Conservation (phyloP, 2,329 filamentous ascomycete species). For the Fusarium mangiferae region DNA sequence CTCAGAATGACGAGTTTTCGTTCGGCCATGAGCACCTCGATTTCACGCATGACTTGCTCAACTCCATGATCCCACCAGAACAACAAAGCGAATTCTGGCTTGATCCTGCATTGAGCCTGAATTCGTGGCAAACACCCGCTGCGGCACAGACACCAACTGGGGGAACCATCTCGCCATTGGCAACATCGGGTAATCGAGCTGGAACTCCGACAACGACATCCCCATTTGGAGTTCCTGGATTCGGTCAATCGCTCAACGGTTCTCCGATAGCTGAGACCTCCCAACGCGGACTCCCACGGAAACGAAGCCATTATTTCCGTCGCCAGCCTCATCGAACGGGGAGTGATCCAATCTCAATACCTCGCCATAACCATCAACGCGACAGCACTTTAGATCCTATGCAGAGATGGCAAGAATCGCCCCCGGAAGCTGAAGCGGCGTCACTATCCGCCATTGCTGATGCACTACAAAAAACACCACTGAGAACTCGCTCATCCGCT, state of each 20-base stretch:
- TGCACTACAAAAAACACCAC: slow-evolving; percentile 12
- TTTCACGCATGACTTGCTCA: neutral
- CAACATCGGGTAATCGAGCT: neutral
- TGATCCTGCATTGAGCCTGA: neutral
- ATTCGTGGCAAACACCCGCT: neutral
- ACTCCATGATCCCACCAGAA: neutral
- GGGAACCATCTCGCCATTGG: neutral
- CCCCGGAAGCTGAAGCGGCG: slow-evolving; percentile 35
- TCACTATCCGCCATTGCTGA: slow-evolving; percentile 35
- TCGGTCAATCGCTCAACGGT: neutral
- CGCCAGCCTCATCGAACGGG: neutral
- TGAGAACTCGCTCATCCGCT: slow-evolving; percentile 12
- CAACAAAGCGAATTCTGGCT: neutral
- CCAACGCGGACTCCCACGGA: slow-evolving; percentile 11
- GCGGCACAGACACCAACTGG: neutral
- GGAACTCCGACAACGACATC: neutral
- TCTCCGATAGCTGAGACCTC: neutral
- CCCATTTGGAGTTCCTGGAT: neutral
- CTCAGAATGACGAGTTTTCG: neutral
- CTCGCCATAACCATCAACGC: neutral
- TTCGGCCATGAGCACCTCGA: neutral
- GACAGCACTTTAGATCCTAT: slow-evolving; percentile 26
- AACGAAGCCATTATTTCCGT: slow-evolving; percentile 21
- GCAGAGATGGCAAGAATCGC: slow-evolving; percentile 41
- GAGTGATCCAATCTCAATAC: slow-evolving; percentile 21